Evolutionary conservation across 1,284 basidiomycete species (phyloP).

Genomic region (Fomitiporia mediterranea): DNA sequence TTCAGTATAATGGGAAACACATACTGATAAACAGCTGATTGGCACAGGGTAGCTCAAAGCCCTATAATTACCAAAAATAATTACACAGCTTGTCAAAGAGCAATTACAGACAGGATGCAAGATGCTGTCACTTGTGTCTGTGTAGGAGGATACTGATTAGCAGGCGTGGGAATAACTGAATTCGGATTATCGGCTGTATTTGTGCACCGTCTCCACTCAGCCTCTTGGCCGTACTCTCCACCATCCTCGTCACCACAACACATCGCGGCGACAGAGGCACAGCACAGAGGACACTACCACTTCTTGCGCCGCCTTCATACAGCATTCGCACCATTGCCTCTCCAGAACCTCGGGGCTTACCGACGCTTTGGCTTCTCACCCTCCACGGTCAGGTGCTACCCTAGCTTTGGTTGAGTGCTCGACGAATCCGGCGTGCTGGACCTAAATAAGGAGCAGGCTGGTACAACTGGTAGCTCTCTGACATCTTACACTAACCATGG

Average conservation of each 20-base stretch:
- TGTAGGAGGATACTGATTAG: no score
- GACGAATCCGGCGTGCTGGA: not conserved
- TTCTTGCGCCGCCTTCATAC: not conserved
- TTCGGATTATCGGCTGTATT: not conserved
- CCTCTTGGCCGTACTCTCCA: not conserved
- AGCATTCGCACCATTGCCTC: not conserved
- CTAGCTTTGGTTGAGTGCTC: not conserved
- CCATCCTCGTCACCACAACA: not conserved
- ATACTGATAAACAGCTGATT: no score
- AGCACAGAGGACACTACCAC: not conserved
- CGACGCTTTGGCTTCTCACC: constrained; percentile 15
- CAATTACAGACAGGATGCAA: no score
- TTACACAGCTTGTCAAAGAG: no score
- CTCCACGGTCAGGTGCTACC: constrained; percentile 19
- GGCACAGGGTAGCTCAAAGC: no score
- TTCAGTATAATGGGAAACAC: no score
- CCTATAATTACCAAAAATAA: no score
- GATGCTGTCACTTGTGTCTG: no score
- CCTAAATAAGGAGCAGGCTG: no score
- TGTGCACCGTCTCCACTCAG: not conserved
- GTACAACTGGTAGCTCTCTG: no score
- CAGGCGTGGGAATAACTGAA: not conserved
- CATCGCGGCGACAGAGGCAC: not conserved
- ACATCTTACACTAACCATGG: constrained; percentile 13
- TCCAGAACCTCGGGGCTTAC: not conserved